Evolutionary conservation across 768 basidiomycete genomes (phyloP), one percentile per base, ranked within the genome.

Genomic region (Pisolithus sp.): DNA sequence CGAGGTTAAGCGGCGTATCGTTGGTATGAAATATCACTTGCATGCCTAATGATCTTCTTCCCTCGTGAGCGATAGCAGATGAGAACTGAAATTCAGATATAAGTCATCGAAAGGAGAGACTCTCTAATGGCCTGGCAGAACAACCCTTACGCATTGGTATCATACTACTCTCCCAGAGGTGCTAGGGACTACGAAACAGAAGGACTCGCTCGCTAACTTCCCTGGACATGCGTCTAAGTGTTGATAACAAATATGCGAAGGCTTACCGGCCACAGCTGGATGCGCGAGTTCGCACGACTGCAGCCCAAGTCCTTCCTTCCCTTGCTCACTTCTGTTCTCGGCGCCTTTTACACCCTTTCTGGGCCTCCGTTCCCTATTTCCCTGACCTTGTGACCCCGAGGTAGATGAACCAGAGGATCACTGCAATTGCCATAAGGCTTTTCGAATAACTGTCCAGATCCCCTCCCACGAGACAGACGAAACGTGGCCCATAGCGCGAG

Each of bases 381-480:
- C n/a, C n/a, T n/a, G n/a, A n/a, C n/a, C n/a, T n/a, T n/a, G n/a
- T n/a, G n/a, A n/a, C n/a, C 12, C 31, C 10, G 12, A 12, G 9
- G 31, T 24, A 36, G 17, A 10, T 13, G 49, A 41, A 38, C 37
- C 18, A 20, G 31, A n/a, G 28, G 41, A 53, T 67, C 57, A 26
- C 52, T 48, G 63, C 48, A 38, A 65, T 55, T 58, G 76, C 57
- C 40, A 73, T 63, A 57, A 59, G 53, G 53, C 71, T n/a, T 62
- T 37, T 75, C 70, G 48, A 70, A 56, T 20, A n/a, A 61, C 54
- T 5, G 66, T 59, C 78, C 80, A 82, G 28, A 93, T 90, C 8
- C 76, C 74, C 53, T 2, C 92, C 91, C 2, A 92, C 83, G 59
- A 93, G 86, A 60, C 88, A 90, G 0, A 90, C 75, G 5, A 93